Conservation (phyloP, 108 stramenopile genomes). For the Cylindrotheca fusiformis region DNA sequence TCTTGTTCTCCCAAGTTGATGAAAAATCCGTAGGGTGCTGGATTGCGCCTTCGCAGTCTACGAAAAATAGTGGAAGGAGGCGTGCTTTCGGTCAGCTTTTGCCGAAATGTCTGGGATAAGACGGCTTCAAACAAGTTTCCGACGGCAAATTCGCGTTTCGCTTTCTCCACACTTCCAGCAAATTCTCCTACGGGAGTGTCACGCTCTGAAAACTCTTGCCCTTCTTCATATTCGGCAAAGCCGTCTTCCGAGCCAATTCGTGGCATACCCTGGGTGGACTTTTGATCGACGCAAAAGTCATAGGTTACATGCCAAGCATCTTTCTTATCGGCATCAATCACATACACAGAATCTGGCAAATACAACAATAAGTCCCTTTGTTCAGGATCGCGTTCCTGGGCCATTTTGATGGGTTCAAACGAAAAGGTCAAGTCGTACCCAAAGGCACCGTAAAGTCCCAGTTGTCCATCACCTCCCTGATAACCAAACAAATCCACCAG, state of each 20-base stretch:
- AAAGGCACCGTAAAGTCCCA: constrained; percentile 95
- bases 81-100: constrained; percentile 58
- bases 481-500: constrained; percentile 84
- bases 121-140: constrained; percentile 98
- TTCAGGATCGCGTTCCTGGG: constrained; percentile 74
- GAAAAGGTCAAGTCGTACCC: constrained; percentile 98
- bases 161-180: constrained; percentile 80
- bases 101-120: constrained; percentile 91
- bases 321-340: constrained; percentile 91
- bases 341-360: constrained; percentile 90
- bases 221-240: constrained; percentile 53
- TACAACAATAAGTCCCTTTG: constrained; percentile 93
- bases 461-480: constrained; percentile 83
- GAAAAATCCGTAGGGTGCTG: constrained; percentile 96
- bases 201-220: constrained; percentile 50
- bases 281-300: constrained; percentile 83
- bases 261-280: constrained; percentile 79
- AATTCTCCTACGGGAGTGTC: constrained; percentile 87
- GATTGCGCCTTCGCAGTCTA: constrained; percentile 84
- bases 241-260: constrained; percentile 52
- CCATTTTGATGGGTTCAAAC: constrained; percentile 91
- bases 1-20: constrained; percentile 94
- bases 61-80: constrained; percentile 88
- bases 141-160: constrained; percentile 91
- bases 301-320: constrained; percentile 92